Conservation (phyloP, 2,329 filamentous ascomycete species). For the Dothiorella sarmentorum region DNA sequence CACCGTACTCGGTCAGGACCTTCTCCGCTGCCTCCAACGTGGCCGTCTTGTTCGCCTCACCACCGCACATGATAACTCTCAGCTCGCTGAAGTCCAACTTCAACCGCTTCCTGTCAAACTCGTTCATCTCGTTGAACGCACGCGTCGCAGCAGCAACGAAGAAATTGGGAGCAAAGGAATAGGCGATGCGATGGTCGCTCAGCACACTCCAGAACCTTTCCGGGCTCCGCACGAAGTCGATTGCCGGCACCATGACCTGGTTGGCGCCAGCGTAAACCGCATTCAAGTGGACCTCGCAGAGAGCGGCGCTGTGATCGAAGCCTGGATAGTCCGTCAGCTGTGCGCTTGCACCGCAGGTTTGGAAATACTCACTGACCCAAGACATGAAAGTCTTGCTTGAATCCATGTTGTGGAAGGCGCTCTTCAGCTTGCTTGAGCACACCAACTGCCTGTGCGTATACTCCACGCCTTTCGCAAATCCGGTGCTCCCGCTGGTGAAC, state of each 20-base stretch:
- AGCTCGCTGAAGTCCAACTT: constrained; percentile 24
- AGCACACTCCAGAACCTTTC: constrained; percentile 39
- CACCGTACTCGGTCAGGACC: constrained; percentile 33
- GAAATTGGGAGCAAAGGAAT: constrained; percentile 48
- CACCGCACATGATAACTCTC: constrained; percentile 40
- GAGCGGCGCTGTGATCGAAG: constrained; percentile 52
- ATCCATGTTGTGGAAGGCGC: not conserved
- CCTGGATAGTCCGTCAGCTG: not conserved
- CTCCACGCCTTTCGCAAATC: constrained; percentile 50
- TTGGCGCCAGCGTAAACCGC: constrained; percentile 41
- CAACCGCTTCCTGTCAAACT: not conserved
- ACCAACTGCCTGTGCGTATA: constrained; percentile 46
- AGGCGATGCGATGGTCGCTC: constrained; percentile 40
- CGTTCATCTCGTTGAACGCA: not conserved
- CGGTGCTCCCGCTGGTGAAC: constrained; percentile 43
- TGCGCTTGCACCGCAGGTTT: not conserved
- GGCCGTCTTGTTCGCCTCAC: constrained; percentile 44
- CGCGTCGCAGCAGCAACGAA: constrained; percentile 29
- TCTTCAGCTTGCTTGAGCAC: not conserved
- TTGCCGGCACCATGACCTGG: constrained; percentile 47
- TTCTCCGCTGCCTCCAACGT: constrained; percentile 30
- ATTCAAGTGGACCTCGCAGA: constrained; percentile 52
- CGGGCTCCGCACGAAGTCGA: constrained; percentile 42
- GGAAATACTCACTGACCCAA: constrained; percentile 17
- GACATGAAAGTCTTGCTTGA: constrained; percentile 16